Conservation (phyloP, 805 yeast genomes). For the Pichia pseudocactophila region DNA sequence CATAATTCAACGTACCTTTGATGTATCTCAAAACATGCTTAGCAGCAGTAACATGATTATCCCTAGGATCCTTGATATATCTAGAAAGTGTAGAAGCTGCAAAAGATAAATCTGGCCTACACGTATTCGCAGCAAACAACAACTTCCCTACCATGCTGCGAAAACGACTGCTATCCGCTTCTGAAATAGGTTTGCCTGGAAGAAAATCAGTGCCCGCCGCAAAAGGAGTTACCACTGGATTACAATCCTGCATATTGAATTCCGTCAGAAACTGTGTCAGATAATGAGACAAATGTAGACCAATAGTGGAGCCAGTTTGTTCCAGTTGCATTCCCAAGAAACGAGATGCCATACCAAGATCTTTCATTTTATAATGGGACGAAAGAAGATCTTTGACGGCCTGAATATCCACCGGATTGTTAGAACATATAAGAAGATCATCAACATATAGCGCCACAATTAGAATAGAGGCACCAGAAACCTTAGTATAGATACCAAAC, state of each 20-base stretch:
- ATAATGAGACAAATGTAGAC: background rate
- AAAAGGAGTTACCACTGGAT: background rate
- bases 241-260: background rate
- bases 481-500: background rate
- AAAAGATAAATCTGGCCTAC: background rate
- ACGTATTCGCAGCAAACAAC: conserved; percentile 1
- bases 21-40: conserved; percentile 3
- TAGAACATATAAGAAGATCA: conserved; percentile 1
- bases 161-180: background rate
- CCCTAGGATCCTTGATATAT: background rate
- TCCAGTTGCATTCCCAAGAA: conserved; percentile 3
- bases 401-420: background rate
- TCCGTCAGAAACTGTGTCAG: background rate
- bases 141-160: conserved; percentile 4
- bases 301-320: background rate
- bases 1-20: background rate
- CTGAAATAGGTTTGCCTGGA: background rate
- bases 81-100: conserved; percentile 1
- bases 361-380: background rate
- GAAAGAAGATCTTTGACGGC: background rate
- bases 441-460: conserved; percentile 4
- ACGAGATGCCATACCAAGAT: background rate
- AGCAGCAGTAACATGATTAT: conserved; percentile 2
- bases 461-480: background rate
- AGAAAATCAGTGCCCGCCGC: background rate